phyloP scores from a whole-genome alignment of 2,329 filamentous ascomycete genomes.

The Botrytis sinoallii region DNA sequence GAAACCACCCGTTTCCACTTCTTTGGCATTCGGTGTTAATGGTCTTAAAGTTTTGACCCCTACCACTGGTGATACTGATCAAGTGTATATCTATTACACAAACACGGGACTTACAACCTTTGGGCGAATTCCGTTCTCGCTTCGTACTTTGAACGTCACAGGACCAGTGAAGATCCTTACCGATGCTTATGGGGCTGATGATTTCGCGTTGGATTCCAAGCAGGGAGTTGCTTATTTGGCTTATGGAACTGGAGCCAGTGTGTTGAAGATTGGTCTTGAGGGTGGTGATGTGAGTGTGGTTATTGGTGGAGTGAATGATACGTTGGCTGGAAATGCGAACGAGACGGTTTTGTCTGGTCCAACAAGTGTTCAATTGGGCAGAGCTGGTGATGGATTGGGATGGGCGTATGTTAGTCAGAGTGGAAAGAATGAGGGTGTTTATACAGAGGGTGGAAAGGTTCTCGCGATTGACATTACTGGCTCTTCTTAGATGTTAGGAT shows the following conservation, averaged over 20 bases:
- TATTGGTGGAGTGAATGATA: slow-evolving; percentile 3
- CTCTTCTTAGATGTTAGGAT: background rate
- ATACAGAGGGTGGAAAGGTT: slow-evolving; percentile 33
- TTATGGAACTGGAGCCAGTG: slow-evolving; percentile 10
- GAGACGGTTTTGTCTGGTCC: slow-evolving; percentile 18
- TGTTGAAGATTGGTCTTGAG: slow-evolving; percentile 19
- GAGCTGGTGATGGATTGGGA: background rate
- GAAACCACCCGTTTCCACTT: slow-evolving; percentile 6
- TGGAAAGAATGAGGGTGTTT: slow-evolving; percentile 29
- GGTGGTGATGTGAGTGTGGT: background rate
- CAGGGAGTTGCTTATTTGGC: slow-evolving; percentile 21
- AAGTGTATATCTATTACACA: slow-evolving; percentile 24
- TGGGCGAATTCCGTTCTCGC: slow-evolving; percentile 26
- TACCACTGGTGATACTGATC: background rate
- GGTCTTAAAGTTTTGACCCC: slow-evolving; percentile 20
- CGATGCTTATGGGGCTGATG: slow-evolving; percentile 19
- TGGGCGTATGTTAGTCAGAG: slow-evolving; percentile 21
- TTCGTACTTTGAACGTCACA: slow-evolving; percentile 13
- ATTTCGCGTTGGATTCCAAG: slow-evolving; percentile 23
- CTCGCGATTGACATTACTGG: slow-evolving; percentile 29
- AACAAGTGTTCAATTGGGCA: slow-evolving; percentile 23
- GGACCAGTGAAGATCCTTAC: slow-evolving; percentile 22
- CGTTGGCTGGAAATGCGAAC: slow-evolving; percentile 16
- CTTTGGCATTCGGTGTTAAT: slow-evolving; percentile 21
- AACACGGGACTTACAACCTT: slow-evolving; percentile 17